Base-by-base conservation (phyloP, 768 basidiomycete species). In the Zangia roseola region DNA sequence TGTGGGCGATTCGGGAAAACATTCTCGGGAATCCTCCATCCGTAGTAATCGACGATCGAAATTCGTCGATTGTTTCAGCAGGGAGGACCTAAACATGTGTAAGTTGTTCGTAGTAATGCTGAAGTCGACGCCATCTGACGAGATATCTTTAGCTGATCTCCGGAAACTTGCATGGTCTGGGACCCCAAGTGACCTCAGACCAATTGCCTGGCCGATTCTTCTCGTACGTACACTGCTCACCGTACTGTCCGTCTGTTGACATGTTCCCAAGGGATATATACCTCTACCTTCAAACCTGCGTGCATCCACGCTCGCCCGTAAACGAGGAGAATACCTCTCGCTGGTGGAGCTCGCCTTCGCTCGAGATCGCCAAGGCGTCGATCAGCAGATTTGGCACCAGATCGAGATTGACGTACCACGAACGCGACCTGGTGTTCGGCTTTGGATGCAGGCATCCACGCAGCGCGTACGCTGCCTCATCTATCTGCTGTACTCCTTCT, bases 371-470 rank as follows among this genome's bases (percentile, higher is more conserved):
- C 85, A 88, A 48, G 85, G 88, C 0, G 77, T 95, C 25, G 95
- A 99, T 68, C 92, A 94, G 60, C 89, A 91, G 69, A 95, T 98
- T 63, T 98, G 97, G 97, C 97, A 98, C 70, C 97, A 99, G 69
- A 98, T 98, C 58, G 92, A 93, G 63, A 98, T 97, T 51, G 97
- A 99, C 61, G 95, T 97, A 6, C 97, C 97, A 10, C 78, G 97
- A 45, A 99, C 97, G 33, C 73, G 94, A 42, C 94, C 97, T 16
- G 94, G 94, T 19, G 84, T 95, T 10, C 78, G 74, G 30, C 70
- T 99, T 19, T 99, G 97, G 97, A 88, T 91, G 83, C 84, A 91
- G 59, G 83, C 76, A 23, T 80, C 82, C 17, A 94, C 97, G 4
- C 97, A 98, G 65, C 76, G 94, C 58, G 94, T 93, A 68, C 61